Conservation (phyloP, 83 land plant genomes). For the Picea abies region DNA sequence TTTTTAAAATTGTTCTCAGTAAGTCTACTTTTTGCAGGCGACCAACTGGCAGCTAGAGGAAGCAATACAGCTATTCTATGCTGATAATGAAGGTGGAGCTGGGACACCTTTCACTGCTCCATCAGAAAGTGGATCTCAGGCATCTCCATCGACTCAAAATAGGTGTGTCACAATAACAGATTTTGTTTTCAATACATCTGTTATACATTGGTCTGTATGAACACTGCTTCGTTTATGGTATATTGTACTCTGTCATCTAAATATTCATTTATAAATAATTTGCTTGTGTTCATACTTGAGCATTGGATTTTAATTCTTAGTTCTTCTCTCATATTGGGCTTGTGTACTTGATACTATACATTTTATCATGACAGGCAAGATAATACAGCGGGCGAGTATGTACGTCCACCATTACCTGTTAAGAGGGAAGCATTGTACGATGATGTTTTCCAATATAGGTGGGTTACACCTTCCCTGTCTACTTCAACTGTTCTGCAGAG, state of each 20-base stretch:
- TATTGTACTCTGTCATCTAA: background rate
- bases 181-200: background rate
- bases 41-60: slow-evolving; percentile 97
- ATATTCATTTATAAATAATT: background rate
- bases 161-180: background rate
- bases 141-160: background rate
- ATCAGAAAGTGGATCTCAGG: slow-evolving; percentile 12
- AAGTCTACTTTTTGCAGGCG: slow-evolving; percentile 54
- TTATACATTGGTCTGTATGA: background rate
- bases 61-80: slow-evolving; percentile 89
- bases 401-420: slow-evolving; percentile 95
- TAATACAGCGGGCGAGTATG: slow-evolving; percentile 58
- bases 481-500: background rate
- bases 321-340: background rate
- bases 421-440: slow-evolving; percentile 93
- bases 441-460: slow-evolving; percentile 73
- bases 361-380: slow-evolving; percentile 19
- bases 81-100: slow-evolving; percentile 64
- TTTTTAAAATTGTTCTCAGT: background rate
- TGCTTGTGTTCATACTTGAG: no score
- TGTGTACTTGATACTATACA: background rate
- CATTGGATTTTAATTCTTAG: background rate
- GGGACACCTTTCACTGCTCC: slow-evolving; percentile 21
- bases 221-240: background rate
- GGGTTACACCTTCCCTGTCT: slow-evolving; percentile 3